phyloP scores from a whole-genome alignment of 208 protist genomes.

The Wallacemonas sp. region DNA sequence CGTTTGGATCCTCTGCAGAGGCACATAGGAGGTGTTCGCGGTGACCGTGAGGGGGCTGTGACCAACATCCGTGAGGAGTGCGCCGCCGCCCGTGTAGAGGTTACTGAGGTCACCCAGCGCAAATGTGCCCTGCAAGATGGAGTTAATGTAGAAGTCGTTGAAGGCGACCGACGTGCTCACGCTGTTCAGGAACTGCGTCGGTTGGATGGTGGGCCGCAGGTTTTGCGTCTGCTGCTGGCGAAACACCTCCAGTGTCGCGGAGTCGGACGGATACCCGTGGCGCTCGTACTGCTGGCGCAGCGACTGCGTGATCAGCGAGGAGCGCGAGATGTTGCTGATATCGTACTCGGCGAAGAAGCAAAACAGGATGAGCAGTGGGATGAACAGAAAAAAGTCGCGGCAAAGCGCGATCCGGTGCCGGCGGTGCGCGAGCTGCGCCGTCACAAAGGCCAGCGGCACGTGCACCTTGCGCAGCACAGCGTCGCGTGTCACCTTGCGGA shows the following conservation, averaged over 20 bases:
- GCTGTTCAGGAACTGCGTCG: conserved; percentile 25
- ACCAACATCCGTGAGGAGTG: background rate
- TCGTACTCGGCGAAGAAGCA: conserved; percentile 34
- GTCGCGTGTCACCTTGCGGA: background rate
- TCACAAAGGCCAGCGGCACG: conserved; percentile 30
- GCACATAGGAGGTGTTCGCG: background rate
- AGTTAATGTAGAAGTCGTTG: conserved; percentile 17
- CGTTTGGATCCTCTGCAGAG: background rate
- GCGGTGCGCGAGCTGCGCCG: conserved; percentile 6
- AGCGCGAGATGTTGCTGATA: conserved; percentile 7
- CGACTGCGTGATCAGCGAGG: conserved; percentile 22
- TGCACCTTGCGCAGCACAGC: background rate
- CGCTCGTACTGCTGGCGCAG: conserved; percentile 23
- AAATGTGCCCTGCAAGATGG: conserved; percentile 17
- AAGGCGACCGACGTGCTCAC: conserved; percentile 15
- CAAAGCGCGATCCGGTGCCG: conserved; percentile 9
- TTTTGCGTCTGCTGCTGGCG: conserved; percentile 13
- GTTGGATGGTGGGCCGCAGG: conserved; percentile 7
- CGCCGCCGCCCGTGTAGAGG: background rate
- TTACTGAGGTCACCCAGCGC: background rate
- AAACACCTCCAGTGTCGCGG: conserved; percentile 15
- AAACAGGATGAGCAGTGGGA: conserved; percentile 33
- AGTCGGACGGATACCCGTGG: conserved; percentile 18
- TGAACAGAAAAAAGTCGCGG: conserved; percentile 34
- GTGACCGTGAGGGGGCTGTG: background rate